Evolutionary conservation across 352 stramenopile species (phyloP).

Genomic region (Phytopythium helicoides): DNA sequence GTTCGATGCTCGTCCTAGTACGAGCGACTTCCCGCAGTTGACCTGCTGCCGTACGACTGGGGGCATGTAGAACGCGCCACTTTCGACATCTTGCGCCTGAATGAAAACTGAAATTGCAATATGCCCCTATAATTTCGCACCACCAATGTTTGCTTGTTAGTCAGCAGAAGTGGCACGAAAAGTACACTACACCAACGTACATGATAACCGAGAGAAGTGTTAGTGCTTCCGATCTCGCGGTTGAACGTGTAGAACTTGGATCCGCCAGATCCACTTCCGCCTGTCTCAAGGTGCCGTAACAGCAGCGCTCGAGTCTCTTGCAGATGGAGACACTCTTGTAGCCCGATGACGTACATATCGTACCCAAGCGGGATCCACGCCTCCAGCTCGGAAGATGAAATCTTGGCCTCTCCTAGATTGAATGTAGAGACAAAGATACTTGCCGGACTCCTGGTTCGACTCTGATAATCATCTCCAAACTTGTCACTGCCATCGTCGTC

Average conservation of each 20-base stretch:
- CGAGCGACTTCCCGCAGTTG: constrained; percentile 73
- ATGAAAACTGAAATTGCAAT: constrained; percentile 88
- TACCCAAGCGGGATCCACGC: constrained; percentile 83
- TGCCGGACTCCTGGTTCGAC: constrained; percentile 34
- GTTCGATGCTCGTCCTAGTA: constrained; percentile 81
- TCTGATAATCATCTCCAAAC: constrained; percentile 11
- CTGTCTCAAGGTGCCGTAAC: constrained; percentile 58
- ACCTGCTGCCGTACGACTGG: constrained; percentile 67
- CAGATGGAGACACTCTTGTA: constrained; percentile 88
- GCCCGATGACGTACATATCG: constrained; percentile 86
- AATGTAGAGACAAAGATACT: constrained; percentile 83
- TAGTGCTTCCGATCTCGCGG: constrained; percentile 78
- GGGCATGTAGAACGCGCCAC: constrained; percentile 80
- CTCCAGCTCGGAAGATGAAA: constrained; percentile 47
- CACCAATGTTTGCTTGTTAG: neutral
- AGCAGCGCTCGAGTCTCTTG: constrained; percentile 58
- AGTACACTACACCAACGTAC: constrained; percentile 15
- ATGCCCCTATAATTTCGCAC: constrained; percentile 40
- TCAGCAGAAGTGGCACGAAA: neutral
- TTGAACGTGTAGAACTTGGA: constrained; percentile 52
- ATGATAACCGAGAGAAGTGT: constrained; percentile 82
- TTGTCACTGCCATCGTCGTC: constrained; percentile 1
- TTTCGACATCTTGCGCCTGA: constrained; percentile 56
- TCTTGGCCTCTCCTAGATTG: constrained; percentile 76
- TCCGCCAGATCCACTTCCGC: constrained; percentile 17